A percentile compares a stretch with the other conserved stretches of the same genome.
Evolutionary conservation across 352 stramenopile genomes (phyloP).

Genomic region (Poterioochromonas sp.): DNA sequence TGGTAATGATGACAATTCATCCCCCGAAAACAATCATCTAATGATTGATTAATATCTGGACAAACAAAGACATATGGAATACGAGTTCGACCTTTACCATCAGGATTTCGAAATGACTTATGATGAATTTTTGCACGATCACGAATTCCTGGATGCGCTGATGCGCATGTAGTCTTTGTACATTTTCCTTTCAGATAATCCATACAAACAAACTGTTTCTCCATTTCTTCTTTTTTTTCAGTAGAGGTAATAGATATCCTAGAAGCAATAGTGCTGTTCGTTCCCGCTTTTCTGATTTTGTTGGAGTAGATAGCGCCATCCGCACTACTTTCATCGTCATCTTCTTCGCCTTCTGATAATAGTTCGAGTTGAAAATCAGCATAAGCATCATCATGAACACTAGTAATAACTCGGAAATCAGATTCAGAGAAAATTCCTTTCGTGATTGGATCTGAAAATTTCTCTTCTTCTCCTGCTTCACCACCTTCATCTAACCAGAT

Average conservation of each 20-base stretch:
- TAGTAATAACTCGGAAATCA: neutral
- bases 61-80: neutral
- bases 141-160: constrained; percentile 12
- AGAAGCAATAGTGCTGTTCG: neutral
- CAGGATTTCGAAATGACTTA: neutral
- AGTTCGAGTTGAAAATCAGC: neutral
- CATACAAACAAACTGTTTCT: constrained; percentile 10
- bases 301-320: too few relatives aligned
- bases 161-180: constrained; percentile 4
- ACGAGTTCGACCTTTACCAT: neutral
- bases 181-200: constrained; percentile 3
- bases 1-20: constrained; percentile 38
- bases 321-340: neutral
- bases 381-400: neutral
- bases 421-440: neutral
- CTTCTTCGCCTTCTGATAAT: neutral
- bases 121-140: constrained; percentile 20
- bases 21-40: constrained; percentile 27
- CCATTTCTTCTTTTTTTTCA: neutral
- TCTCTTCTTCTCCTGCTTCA: neutral
- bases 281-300: too few relatives aligned
- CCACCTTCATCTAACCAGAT: neutral
- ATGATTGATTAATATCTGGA: neutral
- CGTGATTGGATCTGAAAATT: neutral
- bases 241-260: neutral